Conservation (phyloP, 2,329 filamentous ascomycete genomes). For the Talaromyces funiculosus region DNA sequence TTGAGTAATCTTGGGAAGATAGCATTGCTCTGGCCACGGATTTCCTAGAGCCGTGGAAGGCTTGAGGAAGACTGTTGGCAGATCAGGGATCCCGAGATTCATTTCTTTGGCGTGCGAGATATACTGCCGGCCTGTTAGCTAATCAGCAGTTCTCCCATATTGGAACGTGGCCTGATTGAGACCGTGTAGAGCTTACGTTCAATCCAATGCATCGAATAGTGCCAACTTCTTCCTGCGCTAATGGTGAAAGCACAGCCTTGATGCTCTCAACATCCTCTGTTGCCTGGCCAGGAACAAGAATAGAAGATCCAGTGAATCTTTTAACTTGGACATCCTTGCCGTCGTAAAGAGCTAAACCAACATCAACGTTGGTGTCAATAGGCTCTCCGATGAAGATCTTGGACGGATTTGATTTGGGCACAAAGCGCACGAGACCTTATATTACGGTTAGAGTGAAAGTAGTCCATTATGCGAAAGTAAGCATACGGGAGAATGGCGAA, state of each 20-base stretch:
- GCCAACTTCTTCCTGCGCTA: slow-evolving; percentile 47
- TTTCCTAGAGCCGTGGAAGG: slow-evolving; percentile 50
- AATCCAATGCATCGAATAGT: slow-evolving; percentile 56
- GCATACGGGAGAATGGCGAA: slow-evolving; percentile 28
- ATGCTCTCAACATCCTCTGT: slow-evolving; percentile 40
- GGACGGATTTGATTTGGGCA: slow-evolving; percentile 47
- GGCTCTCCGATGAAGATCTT: slow-evolving; percentile 55
- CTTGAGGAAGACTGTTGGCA: slow-evolving; percentile 57
- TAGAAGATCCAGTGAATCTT: slow-evolving; percentile 55
- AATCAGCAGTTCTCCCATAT: neutral
- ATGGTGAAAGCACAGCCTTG: slow-evolving; percentile 46
- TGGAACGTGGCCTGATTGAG: neutral
- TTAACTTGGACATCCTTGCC: slow-evolving; percentile 53
- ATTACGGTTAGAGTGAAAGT: slow-evolving; percentile 5
- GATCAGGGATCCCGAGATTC: slow-evolving; percentile 47
- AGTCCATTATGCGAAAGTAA: neutral
- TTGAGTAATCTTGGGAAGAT: slow-evolving; percentile 51
- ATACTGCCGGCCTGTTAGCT: slow-evolving; percentile 32
- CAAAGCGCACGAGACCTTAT: slow-evolving; percentile 55
- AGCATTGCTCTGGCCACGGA: slow-evolving; percentile 47
- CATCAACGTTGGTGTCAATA: slow-evolving; percentile 48
- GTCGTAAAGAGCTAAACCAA: slow-evolving; percentile 53
- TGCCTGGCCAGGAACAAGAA: slow-evolving; percentile 49
- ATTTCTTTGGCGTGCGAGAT: slow-evolving; percentile 49
- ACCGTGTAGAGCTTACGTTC: slow-evolving; percentile 37